Evolutionary conservation across 805 yeast genomes (phyloP), one percentile per base, ranked within the genome.

Genomic region (Hanseniaspora lindneri): DNA sequence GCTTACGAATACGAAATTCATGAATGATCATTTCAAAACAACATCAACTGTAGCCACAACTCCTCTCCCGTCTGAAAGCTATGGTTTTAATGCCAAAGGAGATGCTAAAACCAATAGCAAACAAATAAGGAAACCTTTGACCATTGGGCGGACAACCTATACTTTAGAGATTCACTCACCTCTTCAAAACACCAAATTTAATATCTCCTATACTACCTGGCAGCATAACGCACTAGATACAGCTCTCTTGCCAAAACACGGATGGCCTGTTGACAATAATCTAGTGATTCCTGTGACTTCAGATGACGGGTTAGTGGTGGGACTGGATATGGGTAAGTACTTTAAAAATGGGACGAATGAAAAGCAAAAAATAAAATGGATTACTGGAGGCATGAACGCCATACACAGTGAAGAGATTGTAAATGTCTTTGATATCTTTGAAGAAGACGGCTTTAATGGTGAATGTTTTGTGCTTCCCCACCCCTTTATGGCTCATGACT

Each of bases 191-290:
- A 66, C 80, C 0, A 74, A 79, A 1, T 88, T 96, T 92, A 83
- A 86, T 57, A 83, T 92, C 16, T 79, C 88, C 0, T 87, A 82
- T 59, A 72, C 94, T 1, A 73, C 80, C 32, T 92, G 96, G 96
- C 94, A 92, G 9, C 94, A 95, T 39, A 89, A 89, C 61, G 79
- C 84, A 54, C 67, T 87, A 46, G 95, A 89, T 61, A 67, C 66
- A 13, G 72, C 68, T 51, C 61, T 76, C 36, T 69, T 68, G 2
- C 56, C 58, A 32, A 77, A 77, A 54, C 73, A 75, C 52, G 66
- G 66, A 41, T 68, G 70, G 20, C 77, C 94, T 3, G 60, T 71
- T 16, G 97, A 88, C 62, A 78, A 79, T 30, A 44, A 30, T 14
- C 14, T 44, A 4, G 23, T 44, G 4, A 37, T 44, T 9, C 49